phyloP scores from a whole-genome alignment of 2,329 filamentous ascomycete genomes.

The Microdochium nivale region DNA sequence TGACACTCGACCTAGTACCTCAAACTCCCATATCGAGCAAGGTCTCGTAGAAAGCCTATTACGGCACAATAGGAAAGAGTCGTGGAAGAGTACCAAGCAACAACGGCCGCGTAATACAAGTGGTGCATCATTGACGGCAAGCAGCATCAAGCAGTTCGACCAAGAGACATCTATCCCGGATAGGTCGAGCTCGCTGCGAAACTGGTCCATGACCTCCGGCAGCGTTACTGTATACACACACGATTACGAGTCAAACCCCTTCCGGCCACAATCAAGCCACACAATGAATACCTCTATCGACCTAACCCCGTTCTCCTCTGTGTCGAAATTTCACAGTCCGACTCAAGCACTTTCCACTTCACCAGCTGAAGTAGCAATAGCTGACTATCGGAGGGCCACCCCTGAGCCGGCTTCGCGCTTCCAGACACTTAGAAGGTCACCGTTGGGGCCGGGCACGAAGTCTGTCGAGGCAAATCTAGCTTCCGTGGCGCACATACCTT shows the following conservation, averaged over 20 bases:
- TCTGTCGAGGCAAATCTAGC: background rate
- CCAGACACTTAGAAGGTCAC: background rate
- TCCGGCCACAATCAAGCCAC: conserved; percentile 31
- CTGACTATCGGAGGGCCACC: conserved; percentile 4
- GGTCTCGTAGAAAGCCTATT: background rate
- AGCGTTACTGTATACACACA: conserved; percentile 23
- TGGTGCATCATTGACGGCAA: conserved; percentile 12
- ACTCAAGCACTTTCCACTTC: conserved; percentile 5
- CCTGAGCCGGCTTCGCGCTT: background rate
- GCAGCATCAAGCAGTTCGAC: conserved; percentile 19
- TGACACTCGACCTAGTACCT: background rate
- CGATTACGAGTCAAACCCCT: conserved; percentile 28
- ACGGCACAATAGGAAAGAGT: background rate
- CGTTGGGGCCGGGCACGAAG: conserved; percentile 1
- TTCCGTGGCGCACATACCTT: background rate
- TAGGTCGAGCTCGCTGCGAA: conserved; percentile 25
- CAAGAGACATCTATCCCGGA: conserved; percentile 26
- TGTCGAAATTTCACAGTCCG: conserved; percentile 6
- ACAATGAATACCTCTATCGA: conserved; percentile 38
- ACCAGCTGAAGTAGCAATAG: background rate
- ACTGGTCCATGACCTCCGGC: conserved; percentile 32
- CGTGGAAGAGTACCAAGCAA: background rate
- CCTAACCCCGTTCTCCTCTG: conserved; percentile 14
- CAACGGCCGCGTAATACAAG: conserved; percentile 13
- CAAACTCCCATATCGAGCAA: background rate